Evolutionary conservation across 305 asterid species (phyloP), one percentile per base, ranked within the genome.

Genomic region (Fraxinus platypoda): DNA sequence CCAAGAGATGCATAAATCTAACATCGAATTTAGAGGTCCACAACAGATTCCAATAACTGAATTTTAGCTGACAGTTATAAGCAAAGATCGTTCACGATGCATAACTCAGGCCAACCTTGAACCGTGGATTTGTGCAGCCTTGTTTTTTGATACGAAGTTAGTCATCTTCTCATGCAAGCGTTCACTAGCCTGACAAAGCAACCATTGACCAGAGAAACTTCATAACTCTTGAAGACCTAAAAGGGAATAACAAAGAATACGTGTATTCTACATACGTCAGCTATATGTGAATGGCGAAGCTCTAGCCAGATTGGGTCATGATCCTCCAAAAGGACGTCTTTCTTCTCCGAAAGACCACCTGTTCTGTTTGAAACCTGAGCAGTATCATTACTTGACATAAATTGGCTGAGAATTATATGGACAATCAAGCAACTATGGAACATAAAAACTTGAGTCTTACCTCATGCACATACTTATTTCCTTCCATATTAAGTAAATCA

Each of bases 271-370:
- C 97, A 66, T 91, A 97, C 99, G 90, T 94, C 97, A 87, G 98
- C 99, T 88, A 97, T 97, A 87, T 97, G 99, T 74, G 95, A 88
- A 89, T 94, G 98, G 75, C 99, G 97, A 76, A 97, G 98, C 91
- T 97, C 99, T 82, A 97, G 92, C 99, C 99, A 97, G 86, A 97
- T 90, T 83, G 99, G 98, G 82, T 97, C 99, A 79, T 95, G 99
- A 86, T 97, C 98, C 89, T 97, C 99, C 90, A 97, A 88, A 88
- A 97, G 97, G 78, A 95, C 98, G 87, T 95, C 99, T 84, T 97
- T 97, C 93, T 86, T 94, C 91, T 97, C 99, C 37, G 98, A 97
- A 78, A 76, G 76, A 75, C 95, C 97, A 33, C 93, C 96, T 68
- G 88, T 88, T 88, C 90, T 94, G 91, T 94, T 91, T 81, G 96